Evolutionary conservation across 371 early-diverging fungal genomes (phyloP).

Genomic region (Umbelopsis sp.): DNA sequence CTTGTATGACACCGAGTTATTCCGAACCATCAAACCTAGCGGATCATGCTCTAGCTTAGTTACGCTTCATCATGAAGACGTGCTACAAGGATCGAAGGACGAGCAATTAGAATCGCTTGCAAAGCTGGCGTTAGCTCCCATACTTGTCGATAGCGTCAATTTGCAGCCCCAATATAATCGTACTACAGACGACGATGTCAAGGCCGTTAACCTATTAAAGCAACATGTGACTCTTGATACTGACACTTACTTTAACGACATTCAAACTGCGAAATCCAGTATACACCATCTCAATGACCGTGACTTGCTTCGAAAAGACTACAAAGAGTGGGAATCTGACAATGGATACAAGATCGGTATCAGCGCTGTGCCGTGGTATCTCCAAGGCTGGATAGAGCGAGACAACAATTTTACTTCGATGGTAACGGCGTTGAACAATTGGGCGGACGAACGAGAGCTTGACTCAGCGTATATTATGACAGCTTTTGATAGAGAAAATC

Average conservation of each 20-base stretch:
- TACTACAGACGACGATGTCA: slow-evolving; percentile 56
- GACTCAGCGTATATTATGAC: slow-evolving; percentile 67
- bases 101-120: slow-evolving; percentile 29
- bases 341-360: slow-evolving; percentile 62
- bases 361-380: slow-evolving; percentile 60
- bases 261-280: slow-evolving; percentile 61
- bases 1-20: slow-evolving; percentile 35
- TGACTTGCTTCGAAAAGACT: slow-evolving; percentile 77
- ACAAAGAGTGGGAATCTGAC: slow-evolving; percentile 65
- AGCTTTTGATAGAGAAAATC: slow-evolving; percentile 46
- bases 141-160: slow-evolving; percentile 74
- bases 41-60: slow-evolving; percentile 73
- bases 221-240: background rate
- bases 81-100: slow-evolving; percentile 6
- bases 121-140: slow-evolving; percentile 59
- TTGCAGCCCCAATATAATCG: slow-evolving; percentile 59
- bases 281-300: slow-evolving; percentile 50
- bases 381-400: slow-evolving; percentile 57
- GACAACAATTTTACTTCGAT: slow-evolving; percentile 32
- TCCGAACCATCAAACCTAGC: slow-evolving; percentile 56
- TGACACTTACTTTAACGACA: slow-evolving; percentile 40
- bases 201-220: slow-evolving; percentile 40
- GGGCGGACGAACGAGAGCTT: slow-evolving; percentile 43
- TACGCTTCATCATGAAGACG: slow-evolving; percentile 33
- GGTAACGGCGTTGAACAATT: slow-evolving; percentile 31